Conservation (phyloP, 805 yeast genomes). For the Zygoascus flipseniorum region DNA sequence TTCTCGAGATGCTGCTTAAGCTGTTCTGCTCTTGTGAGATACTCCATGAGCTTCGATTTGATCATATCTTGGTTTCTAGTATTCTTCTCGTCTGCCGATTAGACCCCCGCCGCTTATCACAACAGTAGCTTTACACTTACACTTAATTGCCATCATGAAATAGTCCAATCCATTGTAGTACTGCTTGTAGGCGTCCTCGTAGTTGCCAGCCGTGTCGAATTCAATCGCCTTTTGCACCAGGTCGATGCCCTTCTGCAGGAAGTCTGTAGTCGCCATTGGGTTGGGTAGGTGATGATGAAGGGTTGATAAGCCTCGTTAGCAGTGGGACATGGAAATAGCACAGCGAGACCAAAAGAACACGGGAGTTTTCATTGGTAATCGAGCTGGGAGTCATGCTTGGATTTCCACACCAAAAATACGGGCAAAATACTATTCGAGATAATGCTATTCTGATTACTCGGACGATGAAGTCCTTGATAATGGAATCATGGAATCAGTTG, state of each 20-base stretch:
- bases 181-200: conserved; percentile 88
- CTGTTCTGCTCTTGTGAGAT: conserved; percentile 87
- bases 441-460: too few relatives aligned
- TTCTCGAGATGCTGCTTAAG: conserved; percentile 81
- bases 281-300: background rate
- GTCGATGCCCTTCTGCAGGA: conserved; percentile 89
- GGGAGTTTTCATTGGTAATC: too few relatives aligned
- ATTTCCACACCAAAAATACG: too few relatives aligned
- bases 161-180: conserved; percentile 92
- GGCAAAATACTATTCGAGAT: too few relatives aligned
- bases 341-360: too few relatives aligned
- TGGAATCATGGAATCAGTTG: too few relatives aligned
- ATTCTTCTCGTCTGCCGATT: conserved; percentile 61
- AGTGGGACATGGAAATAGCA: background rate
- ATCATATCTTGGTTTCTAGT: conserved; percentile 82
- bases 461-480: too few relatives aligned
- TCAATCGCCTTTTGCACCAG: conserved; percentile 91
- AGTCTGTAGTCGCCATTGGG: conserved; percentile 40
- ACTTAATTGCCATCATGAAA: conserved; percentile 89
- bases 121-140: conserved; percentile 15
- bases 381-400: too few relatives aligned
- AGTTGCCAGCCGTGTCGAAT: conserved; percentile 80
- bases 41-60: conserved; percentile 82
- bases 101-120: background rate
- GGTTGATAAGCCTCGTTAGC: background rate